phyloP scores from a whole-genome alignment of 371 early-diverging fungal species.

The Funneliformis caledonium region DNA sequence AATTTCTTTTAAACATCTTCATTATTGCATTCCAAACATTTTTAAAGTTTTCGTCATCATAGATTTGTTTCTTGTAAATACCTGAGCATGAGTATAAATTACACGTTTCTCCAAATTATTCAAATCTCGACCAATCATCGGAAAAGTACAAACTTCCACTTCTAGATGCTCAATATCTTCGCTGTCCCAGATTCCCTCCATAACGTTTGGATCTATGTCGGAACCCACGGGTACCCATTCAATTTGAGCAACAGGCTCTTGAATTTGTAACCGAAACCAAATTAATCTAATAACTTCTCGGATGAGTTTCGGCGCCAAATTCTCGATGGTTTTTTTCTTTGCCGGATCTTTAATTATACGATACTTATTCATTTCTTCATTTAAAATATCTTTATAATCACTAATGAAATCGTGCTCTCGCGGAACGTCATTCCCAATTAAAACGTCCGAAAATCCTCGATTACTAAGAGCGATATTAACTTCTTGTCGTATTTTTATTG shows the following conservation, averaged over 20 bases:
- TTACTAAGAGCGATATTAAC: not conserved
- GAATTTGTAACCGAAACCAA: not conserved
- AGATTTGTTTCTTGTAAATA: not conserved
- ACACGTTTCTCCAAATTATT: not conserved
- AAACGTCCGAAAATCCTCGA: conserved; percentile 3
- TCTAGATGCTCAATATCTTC: not conserved
- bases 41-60: too few species aligned
- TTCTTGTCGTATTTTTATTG: conserved; percentile 16
- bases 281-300: not conserved
- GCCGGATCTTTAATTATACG: conserved; percentile 1
- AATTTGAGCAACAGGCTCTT: conserved; percentile 6
- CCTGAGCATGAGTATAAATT: not conserved
- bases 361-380: not conserved
- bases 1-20: too few species aligned
- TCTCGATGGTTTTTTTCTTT: not conserved
- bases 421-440: not conserved
- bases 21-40: too few species aligned
- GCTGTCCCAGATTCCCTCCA: conserved; percentile 13
- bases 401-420: not conserved
- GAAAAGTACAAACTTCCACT: conserved; percentile 33
- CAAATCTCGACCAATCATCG: not conserved
- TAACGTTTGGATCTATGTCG: not conserved
- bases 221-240: not conserved
- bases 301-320: not conserved
- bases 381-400: not conserved